phyloP scores from a whole-genome alignment of 345 rosid species.

The Citrus hindsii region DNA sequence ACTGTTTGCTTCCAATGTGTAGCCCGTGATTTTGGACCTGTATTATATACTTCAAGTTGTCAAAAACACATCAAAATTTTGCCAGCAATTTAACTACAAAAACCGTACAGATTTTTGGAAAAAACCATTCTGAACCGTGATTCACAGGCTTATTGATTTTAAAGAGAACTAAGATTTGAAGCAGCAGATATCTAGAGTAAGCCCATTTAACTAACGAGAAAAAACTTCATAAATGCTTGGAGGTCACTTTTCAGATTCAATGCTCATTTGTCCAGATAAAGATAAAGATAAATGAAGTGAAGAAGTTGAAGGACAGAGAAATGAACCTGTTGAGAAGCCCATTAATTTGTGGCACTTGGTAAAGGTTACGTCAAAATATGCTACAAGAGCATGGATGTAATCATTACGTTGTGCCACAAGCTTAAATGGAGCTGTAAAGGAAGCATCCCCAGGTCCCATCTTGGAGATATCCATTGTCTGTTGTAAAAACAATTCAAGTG shows the following conservation, averaged over 20 bases:
- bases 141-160: neutral
- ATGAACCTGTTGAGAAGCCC: slow-evolving; percentile 94
- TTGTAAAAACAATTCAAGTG: slow-evolving; percentile 9
- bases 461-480: slow-evolving; percentile 98
- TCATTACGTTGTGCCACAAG: slow-evolving; percentile 95
- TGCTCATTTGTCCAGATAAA: neutral
- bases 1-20: slow-evolving; percentile 99
- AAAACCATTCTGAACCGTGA: neutral
- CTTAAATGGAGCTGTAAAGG: slow-evolving; percentile 91
- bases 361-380: slow-evolving; percentile 97
- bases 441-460: slow-evolving; percentile 93
- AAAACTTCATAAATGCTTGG: neutral
- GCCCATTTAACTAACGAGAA: neutral
- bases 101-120: neutral
- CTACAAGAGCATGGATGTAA: slow-evolving; percentile 95
- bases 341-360: slow-evolving; percentile 88
- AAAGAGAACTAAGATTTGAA: neutral
- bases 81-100: neutral
- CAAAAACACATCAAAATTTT: neutral
- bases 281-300: neutral
- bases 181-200: neutral
- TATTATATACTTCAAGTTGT: slow-evolving; percentile 1
- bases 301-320: slow-evolving; percentile 6
- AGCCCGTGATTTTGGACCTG: slow-evolving; percentile 74
- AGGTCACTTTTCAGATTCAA: neutral